phyloP scores from a whole-genome alignment of 225 moss, liverwort and hornwort genomes.

The Asterella californica region DNA sequence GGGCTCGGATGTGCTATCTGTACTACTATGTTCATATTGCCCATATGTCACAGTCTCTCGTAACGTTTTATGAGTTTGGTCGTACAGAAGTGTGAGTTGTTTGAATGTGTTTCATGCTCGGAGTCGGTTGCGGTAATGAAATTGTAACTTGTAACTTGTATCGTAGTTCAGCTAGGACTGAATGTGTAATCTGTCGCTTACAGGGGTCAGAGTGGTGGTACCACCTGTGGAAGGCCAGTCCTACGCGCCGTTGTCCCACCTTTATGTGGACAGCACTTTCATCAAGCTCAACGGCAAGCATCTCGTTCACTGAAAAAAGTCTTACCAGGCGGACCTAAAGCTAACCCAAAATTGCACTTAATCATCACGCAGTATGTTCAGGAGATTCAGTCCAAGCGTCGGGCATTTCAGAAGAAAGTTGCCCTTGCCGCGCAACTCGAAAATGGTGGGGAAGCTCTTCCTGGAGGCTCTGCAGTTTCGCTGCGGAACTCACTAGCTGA shows the following conservation, averaged over 20 bases:
- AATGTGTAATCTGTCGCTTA: not conserved
- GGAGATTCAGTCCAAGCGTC: conserved; percentile 65
- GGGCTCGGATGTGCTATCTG: no score
- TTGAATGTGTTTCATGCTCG: not conserved
- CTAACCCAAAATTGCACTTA: conserved; percentile 71
- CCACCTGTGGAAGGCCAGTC: conserved; percentile 74
- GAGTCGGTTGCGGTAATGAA: not conserved
- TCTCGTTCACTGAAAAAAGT: conserved; percentile 74
- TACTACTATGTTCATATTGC: no score
- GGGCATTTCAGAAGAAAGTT: conserved; percentile 28
- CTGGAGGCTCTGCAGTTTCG: not conserved
- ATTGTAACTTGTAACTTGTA: not conserved
- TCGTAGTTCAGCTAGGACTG: not conserved
- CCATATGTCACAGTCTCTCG: no score
- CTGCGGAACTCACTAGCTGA: not conserved
- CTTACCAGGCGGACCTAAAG: conserved; percentile 63
- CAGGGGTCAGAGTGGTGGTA: conserved; percentile 49
- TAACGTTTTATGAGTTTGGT: no score
- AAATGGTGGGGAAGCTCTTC: conserved; percentile 9
- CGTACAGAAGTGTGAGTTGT: not conserved
- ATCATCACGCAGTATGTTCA: conserved; percentile 80
- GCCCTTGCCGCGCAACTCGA: conserved; percentile 8
- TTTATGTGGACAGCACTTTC: conserved; percentile 68
- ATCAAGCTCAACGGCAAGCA: conserved; percentile 73
- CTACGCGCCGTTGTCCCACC: conserved; percentile 69